Evolutionary conservation across 805 yeast genomes (phyloP), one percentile per base, ranked within the genome.

Genomic region (Maudiozyma bulderi): DNA sequence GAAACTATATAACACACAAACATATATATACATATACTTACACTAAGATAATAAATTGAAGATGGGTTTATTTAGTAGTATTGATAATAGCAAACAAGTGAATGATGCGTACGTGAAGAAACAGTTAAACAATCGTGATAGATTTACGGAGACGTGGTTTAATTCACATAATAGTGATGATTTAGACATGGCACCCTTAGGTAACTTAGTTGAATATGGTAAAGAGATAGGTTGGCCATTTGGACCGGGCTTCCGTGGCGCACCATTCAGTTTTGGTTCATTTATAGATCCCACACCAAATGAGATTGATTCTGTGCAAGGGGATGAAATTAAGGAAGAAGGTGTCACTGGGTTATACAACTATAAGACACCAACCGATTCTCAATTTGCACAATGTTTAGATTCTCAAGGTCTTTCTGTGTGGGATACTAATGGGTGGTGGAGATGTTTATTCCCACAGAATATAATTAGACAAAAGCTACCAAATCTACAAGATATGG

Each of bases 391-490:
- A 47, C 72, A 76, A 43, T 91, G 98, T 65, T 56, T 75, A 52
- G 76, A 76, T 20, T 67, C 74, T 35, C 69, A 79, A 8, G 98
- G 99, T 3, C 67, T 75, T 6, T 77, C 87, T 0, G 81, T 80
- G 10, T 91, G 97, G 96, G 95, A 88, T 61, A 68, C 77, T 37
- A 73, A 75, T 26, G 98, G 97, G 0, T 77, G 81, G 64, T 91
- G 97, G 97, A 77, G 90, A 60, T 91, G 98, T 67, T 69, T 91
- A 43, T 84, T 90, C 65, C 95, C 96, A 10, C 73, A 73, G 26
- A 26, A 65, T 44, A 71, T 52, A 53, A 73, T 57, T 46, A 70
- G 58, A 49, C 61, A 50, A 41, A 69, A 64, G 52, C 54, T 57
- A 11, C 41, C 29, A n/a, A 37, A 29, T 35, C 39, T 46, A 55